Conservation (phyloP, 257 asterid genomes). For the Solanum gandarillasii region DNA sequence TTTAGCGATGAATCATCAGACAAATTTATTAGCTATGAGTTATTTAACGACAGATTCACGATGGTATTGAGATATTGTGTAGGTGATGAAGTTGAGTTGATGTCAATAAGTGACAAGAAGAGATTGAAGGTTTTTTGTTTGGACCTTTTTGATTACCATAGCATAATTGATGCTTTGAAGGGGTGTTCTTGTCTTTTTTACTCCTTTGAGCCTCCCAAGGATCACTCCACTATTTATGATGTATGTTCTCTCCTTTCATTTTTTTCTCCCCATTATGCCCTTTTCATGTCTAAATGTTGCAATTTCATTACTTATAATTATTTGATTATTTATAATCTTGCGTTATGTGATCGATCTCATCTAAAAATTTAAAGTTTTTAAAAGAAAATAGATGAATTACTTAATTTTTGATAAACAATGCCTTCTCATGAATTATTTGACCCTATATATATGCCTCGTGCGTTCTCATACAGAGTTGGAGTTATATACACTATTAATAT, state of each 20-base stretch:
- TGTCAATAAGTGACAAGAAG: conserved; percentile 18
- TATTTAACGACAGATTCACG: too few species aligned
- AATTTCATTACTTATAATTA: not conserved
- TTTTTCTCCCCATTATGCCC: not conserved
- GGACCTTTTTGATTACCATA: conserved; percentile 85
- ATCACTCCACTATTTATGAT: conserved; percentile 51
- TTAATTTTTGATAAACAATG: not conserved
- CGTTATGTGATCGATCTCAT: not conserved
- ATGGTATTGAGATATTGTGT: not conserved
- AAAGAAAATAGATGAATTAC: not conserved
- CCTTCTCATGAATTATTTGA: not conserved
- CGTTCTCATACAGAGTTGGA: not conserved
- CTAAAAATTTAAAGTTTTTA: not conserved
- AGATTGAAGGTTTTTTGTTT: conserved; percentile 43
- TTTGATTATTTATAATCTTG: not conserved
- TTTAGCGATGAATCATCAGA: not conserved
- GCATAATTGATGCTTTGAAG: conserved; percentile 69
- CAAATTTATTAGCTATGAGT: not conserved
- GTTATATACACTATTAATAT: not conserved
- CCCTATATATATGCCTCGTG: not conserved
- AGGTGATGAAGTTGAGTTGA: conserved; percentile 25
- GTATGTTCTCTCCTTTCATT: conserved; percentile 52
- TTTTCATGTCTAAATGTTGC: not conserved
- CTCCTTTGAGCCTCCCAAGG: conserved; percentile 68
- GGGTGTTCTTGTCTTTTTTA: conserved; percentile 75